Evolutionary conservation across 2,329 filamentous ascomycete genomes (phyloP).

Genomic region (Endocalyx cinctus): DNA sequence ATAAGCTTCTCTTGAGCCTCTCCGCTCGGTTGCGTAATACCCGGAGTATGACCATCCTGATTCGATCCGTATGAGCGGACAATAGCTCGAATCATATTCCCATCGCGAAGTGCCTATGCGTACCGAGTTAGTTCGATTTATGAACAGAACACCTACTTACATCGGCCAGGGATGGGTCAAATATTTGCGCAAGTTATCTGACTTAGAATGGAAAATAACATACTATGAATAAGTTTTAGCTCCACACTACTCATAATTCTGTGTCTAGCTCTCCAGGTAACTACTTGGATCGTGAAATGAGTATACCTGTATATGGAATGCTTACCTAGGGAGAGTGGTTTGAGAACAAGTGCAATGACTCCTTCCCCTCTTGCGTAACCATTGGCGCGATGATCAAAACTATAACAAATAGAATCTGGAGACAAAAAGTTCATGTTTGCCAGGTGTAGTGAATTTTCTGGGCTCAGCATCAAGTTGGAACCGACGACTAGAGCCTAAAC

Average conservation of each 20-base stretch:
- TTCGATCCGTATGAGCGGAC: conserved; percentile 33
- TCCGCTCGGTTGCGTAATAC: conserved; percentile 39
- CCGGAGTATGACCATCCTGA: conserved; percentile 36
- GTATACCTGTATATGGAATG: no score
- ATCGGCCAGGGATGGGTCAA: no score
- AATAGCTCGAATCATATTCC: conserved; percentile 29
- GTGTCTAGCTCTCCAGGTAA: no score
- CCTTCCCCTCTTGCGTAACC: conserved; percentile 27
- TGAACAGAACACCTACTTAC: no score
- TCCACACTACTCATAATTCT: no score
- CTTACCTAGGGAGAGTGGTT: no score
- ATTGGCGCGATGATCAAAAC: conserved; percentile 3
- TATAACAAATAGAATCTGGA: conserved; percentile 1
- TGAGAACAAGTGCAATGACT: conserved; percentile 36
- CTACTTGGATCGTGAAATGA: no score
- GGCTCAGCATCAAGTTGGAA: background rate
- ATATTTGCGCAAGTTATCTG: no score
- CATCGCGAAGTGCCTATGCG: conserved; percentile 24
- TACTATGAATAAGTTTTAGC: no score
- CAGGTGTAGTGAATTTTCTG: background rate
- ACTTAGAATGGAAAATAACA: no score
- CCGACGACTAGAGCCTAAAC: background rate
- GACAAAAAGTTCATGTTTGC: conserved; percentile 1
- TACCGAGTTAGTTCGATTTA: no score
- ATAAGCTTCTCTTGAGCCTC: conserved; percentile 31